phyloP scores from a whole-genome alignment of 805 yeast species.

The Kuraishia capsulata region DNA sequence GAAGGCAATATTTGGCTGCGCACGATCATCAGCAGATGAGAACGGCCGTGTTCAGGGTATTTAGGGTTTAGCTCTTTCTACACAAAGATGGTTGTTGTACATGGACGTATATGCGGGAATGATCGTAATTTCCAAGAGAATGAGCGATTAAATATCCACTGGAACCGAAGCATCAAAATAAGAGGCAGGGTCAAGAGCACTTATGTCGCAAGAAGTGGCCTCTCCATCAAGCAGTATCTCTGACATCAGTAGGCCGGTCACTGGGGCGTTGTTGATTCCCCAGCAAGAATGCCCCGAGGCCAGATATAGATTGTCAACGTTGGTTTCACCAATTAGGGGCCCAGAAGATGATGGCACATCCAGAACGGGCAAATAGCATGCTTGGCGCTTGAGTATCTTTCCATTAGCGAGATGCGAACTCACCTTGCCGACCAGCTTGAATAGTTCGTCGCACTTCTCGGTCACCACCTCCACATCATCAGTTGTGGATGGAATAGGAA shows the following conservation, averaged over 20 bases:
- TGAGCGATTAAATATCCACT: too few relatives aligned
- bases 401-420: constrained; percentile 67
- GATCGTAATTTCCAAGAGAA: too few relatives aligned
- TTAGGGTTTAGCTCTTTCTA: too few relatives aligned
- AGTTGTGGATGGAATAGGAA: constrained; percentile 86
- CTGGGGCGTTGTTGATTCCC: constrained; percentile 98
- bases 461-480: constrained; percentile 86
- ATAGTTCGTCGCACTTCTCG: constrained; percentile 82
- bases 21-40: too few relatives aligned
- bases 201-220: constrained; percentile 66
- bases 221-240: constrained; percentile 82
- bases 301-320: constrained; percentile 64
- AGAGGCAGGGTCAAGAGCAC: constrained; percentile 76
- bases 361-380: constrained; percentile 90
- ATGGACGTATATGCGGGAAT: too few relatives aligned
- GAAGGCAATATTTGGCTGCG: too few relatives aligned
- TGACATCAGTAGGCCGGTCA: constrained; percentile 88
- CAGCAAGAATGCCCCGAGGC: constrained; percentile 97
- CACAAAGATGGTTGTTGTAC: too few relatives aligned
- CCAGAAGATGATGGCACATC: constrained; percentile 91
- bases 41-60: too few relatives aligned
- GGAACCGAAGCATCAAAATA: constrained; percentile 65
- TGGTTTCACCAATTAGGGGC: constrained; percentile 90
- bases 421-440: constrained; percentile 69
- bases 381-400: constrained; percentile 73